phyloP scores from a whole-genome alignment of 73 alveolate genomes.

The Stentor roeselii region DNA sequence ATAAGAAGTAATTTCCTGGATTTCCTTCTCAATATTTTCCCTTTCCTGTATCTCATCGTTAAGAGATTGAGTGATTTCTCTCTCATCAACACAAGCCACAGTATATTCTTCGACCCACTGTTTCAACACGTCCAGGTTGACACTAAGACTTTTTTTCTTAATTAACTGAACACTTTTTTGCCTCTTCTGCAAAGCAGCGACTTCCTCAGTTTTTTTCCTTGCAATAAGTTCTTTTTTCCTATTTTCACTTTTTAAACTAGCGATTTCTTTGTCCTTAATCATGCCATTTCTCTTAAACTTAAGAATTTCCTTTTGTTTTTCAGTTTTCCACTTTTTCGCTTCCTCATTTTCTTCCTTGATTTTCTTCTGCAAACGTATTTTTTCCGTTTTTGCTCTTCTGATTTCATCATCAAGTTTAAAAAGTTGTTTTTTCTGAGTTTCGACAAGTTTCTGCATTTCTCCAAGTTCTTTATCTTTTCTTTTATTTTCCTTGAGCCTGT shows the following conservation, averaged over 20 bases:
- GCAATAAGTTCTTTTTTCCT: slow-evolving; percentile 45
- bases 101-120: slow-evolving; percentile 15
- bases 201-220: slow-evolving; percentile 56
- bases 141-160: not conserved
- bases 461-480: slow-evolving; percentile 58
- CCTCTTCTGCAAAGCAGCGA: slow-evolving; percentile 37
- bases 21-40: slow-evolving; percentile 38
- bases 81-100: not conserved
- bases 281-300: slow-evolving; percentile 42
- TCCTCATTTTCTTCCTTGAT: slow-evolving; percentile 64
- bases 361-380: slow-evolving; percentile 43
- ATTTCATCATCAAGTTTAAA: slow-evolving; percentile 56
- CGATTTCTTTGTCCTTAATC: slow-evolving; percentile 61
- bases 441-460: slow-evolving; percentile 35
- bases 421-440: slow-evolving; percentile 46
- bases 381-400: slow-evolving; percentile 51
- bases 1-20: slow-evolving; percentile 37
- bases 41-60: slow-evolving; percentile 23
- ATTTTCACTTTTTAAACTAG: slow-evolving; percentile 53
- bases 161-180: not conserved
- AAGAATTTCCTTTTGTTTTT: slow-evolving; percentile 51
- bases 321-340: slow-evolving; percentile 57
- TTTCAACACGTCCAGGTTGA: slow-evolving; percentile 22
- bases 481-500: slow-evolving; percentile 47
- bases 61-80: slow-evolving; percentile 26